phyloP scores from a whole-genome alignment of 148 eudicot species.

The Vaccinium corymbosum region DNA sequence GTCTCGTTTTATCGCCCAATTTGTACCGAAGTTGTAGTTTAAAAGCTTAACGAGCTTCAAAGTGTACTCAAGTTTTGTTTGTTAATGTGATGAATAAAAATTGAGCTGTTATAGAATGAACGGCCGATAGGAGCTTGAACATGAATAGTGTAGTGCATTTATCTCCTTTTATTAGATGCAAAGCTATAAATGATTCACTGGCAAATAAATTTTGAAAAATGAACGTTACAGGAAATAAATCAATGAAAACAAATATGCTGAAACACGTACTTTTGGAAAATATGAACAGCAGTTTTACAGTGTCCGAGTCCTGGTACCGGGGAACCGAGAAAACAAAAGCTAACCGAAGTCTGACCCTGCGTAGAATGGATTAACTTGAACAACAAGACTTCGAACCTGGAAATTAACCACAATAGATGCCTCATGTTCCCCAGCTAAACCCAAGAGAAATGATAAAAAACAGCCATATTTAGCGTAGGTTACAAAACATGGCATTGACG shows the following conservation, averaged over 20 bases:
- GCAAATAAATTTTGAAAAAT: too few relatives aligned
- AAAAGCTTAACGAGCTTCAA: background rate
- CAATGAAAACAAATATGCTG: background rate
- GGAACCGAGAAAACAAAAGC: background rate
- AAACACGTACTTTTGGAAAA: background rate
- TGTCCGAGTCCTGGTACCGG: background rate
- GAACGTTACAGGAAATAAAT: background rate
- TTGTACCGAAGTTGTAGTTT: background rate
- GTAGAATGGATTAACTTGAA: background rate
- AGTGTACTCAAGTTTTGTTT: background rate
- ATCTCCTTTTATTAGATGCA: too few relatives aligned
- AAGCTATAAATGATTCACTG: too few relatives aligned
- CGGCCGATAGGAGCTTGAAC: too few relatives aligned
- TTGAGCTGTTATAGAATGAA: background rate
- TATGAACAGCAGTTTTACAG: slow-evolving; percentile 3
- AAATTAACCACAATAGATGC: background rate
- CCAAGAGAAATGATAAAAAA: background rate
- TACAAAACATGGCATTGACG: background rate
- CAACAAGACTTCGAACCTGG: background rate
- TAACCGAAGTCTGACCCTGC: background rate
- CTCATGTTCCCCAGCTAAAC: background rate
- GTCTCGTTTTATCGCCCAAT: background rate
- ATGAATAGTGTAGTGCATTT: too few relatives aligned
- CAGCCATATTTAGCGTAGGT: background rate
- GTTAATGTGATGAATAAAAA: background rate